These are phyloP conservation scores for Termitomyces sp. DNA, from an alignment of 768 basidiomycete genomes.

Conservation along the genomic window DNA sequence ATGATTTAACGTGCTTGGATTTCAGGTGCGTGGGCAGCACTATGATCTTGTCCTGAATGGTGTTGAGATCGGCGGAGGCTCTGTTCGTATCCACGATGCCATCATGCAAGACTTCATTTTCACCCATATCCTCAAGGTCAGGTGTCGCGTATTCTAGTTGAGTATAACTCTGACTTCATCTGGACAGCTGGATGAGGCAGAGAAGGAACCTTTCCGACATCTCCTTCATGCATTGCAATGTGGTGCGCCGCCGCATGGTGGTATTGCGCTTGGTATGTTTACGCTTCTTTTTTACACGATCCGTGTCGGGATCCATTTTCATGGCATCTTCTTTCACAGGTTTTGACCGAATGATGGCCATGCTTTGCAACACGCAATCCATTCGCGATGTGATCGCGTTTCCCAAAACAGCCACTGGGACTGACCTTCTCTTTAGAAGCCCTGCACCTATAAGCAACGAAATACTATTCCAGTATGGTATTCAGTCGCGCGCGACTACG, in stretches of 20 bases:
- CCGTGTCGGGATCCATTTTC: not conserved
- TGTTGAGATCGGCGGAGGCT: constrained; percentile 90
- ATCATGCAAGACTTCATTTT: constrained; percentile 84
- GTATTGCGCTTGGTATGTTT: constrained; percentile 79
- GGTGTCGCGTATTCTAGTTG: constrained; percentile 10
- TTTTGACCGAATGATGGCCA: constrained; percentile 89
- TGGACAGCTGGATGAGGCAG: constrained; percentile 61
- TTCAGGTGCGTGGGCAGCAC: constrained; percentile 87
- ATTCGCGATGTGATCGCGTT: constrained; percentile 97
- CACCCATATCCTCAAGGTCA: constrained; percentile 68
- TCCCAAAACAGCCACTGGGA: constrained; percentile 82
- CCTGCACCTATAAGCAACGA: constrained; percentile 56
- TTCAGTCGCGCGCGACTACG: constrained; percentile 29
- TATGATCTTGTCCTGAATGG: constrained; percentile 96
- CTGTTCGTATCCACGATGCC: constrained; percentile 88
- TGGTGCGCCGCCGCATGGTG: constrained; percentile 94
- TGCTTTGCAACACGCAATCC: constrained; percentile 79
- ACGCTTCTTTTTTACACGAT: constrained; percentile 11
- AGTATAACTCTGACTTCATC: constrained; percentile 6
- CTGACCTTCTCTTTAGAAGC: constrained; percentile 86
- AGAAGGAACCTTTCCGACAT: constrained; percentile 75
- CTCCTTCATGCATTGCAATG: constrained; percentile 81
- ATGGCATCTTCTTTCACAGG: constrained; percentile 37
- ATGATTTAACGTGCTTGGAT: not conserved
- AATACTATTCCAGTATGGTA: constrained; percentile 59